Evolutionary conservation across 2,329 filamentous ascomycete genomes (phyloP).

Genomic region (Hirsutella rhossiliensis): DNA sequence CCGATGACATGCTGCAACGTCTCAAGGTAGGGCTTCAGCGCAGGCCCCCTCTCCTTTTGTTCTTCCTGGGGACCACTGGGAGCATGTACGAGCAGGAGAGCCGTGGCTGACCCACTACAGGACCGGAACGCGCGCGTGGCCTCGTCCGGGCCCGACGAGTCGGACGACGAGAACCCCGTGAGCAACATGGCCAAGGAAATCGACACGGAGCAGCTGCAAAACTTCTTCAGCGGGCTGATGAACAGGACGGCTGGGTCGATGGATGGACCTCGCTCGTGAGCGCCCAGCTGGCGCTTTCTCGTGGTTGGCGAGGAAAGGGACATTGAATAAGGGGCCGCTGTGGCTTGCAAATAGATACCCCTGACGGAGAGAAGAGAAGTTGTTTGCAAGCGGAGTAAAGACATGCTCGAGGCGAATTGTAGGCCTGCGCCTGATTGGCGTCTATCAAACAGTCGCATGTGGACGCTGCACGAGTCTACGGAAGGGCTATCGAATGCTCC

Average conservation of each 20-base stretch:
- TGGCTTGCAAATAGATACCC: slow-evolving; percentile 31
- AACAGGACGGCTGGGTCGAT: slow-evolving; percentile 30
- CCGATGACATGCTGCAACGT: slow-evolving; percentile 81
- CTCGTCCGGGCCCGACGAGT: slow-evolving; percentile 29
- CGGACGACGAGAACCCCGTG: slow-evolving; percentile 23
- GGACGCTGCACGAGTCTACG: too few species aligned
- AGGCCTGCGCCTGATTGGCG: too few species aligned
- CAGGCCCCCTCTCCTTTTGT: too few species aligned
- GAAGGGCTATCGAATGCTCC: background rate
- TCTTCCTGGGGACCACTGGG: too few species aligned
- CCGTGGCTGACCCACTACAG: slow-evolving; percentile 17
- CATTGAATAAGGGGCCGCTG: slow-evolving; percentile 1
- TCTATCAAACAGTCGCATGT: too few species aligned
- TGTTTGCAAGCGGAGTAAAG: background rate
- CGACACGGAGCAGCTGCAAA: slow-evolving; percentile 44
- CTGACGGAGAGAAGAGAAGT: slow-evolving; percentile 8
- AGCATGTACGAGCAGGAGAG: too few species aligned
- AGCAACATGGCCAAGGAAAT: slow-evolving; percentile 30
- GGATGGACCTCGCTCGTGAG: slow-evolving; percentile 9
- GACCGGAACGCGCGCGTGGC: slow-evolving; percentile 43
- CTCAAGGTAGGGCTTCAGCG: slow-evolving; percentile 50
- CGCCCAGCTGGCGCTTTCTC: background rate
- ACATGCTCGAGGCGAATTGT: too few species aligned
- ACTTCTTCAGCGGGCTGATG: slow-evolving; percentile 49
- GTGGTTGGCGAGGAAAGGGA: background rate